A percentile compares a stretch with the other conserved stretches of the same genome.
Conservation (phyloP, 2,329 filamentous ascomycete species). For the Aureobasidium musti region DNA sequence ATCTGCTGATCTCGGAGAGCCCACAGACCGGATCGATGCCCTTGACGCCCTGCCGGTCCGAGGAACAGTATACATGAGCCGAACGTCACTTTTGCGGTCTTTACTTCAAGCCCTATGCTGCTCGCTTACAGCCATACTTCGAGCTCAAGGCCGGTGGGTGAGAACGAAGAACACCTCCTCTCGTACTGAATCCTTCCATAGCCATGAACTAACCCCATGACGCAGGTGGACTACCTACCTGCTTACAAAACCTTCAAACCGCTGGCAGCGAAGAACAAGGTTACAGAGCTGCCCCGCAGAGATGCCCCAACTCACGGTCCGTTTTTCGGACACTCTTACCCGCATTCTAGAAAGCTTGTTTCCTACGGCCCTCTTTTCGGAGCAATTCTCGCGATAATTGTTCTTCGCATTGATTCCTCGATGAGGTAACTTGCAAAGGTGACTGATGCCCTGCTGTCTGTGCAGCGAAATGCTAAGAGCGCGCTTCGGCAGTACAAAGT, state of each 20-base stretch:
- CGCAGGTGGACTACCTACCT: neutral
- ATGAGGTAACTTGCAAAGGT: neutral
- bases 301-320: neutral
- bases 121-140: neutral
- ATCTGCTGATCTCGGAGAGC: neutral
- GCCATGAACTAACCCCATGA: neutral
- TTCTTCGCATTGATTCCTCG: neutral
- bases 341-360: neutral
- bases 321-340: constrained; percentile 10
- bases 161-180: neutral
- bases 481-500: too few species aligned
- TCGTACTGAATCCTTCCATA: neutral
- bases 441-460: neutral
- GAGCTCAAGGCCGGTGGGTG: neutral
- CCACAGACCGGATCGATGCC: neutral
- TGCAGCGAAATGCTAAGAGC: neutral
- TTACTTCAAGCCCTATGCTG: neutral
- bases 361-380: neutral
- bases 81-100: neutral
- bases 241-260: neutral
- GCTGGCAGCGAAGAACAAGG: neutral
- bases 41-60: neutral
- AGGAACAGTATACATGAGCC: neutral
- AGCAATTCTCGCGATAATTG: neutral
- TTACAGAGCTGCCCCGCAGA: neutral